A percentile compares a stretch with the other conserved stretches of the same genome.
These are phyloP conservation scores for Citrus maxima DNA, from an alignment of 345 rosid genomes.

Conservation along the genomic window DNA sequence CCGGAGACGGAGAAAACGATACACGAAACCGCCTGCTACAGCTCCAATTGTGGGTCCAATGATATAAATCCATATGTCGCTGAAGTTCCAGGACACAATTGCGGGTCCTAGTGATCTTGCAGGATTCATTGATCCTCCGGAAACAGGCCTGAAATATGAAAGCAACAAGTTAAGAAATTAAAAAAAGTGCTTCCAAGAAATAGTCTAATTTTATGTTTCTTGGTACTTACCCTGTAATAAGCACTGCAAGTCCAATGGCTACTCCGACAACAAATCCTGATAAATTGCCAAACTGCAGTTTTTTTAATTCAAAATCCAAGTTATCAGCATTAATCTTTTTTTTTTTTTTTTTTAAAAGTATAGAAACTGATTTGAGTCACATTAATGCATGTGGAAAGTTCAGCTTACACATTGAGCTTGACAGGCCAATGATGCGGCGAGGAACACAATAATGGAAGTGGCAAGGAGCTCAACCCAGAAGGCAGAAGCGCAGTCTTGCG, in stretches of 20 bases:
- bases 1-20: slow-evolving; percentile 37
- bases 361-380: neutral
- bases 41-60: slow-evolving; percentile 77
- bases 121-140: slow-evolving; percentile 95
- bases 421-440: slow-evolving; percentile 49
- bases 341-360: no score
- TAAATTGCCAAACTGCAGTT: slow-evolving; percentile 49
- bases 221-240: slow-evolving; percentile 58
- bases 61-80: slow-evolving; percentile 71
- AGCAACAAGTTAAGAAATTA: no score
- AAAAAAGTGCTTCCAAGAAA: neutral
- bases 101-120: slow-evolving; percentile 96
- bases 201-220: neutral
- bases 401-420: slow-evolving; percentile 58
- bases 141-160: slow-evolving; percentile 53
- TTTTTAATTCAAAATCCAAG: neutral
- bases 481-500: slow-evolving; percentile 51
- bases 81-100: slow-evolving; percentile 61
- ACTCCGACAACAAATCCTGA: slow-evolving; percentile 69
- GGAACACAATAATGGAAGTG: slow-evolving; percentile 61
- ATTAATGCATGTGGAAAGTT: neutral
- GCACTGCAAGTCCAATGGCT: slow-evolving; percentile 72
- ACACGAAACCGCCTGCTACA: slow-evolving; percentile 46
- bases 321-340: neutral
- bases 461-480: slow-evolving; percentile 82